Evolutionary conservation across 495 filamentous ascomycete genomes (phyloP).

Genomic region (Neurospora sp.): DNA sequence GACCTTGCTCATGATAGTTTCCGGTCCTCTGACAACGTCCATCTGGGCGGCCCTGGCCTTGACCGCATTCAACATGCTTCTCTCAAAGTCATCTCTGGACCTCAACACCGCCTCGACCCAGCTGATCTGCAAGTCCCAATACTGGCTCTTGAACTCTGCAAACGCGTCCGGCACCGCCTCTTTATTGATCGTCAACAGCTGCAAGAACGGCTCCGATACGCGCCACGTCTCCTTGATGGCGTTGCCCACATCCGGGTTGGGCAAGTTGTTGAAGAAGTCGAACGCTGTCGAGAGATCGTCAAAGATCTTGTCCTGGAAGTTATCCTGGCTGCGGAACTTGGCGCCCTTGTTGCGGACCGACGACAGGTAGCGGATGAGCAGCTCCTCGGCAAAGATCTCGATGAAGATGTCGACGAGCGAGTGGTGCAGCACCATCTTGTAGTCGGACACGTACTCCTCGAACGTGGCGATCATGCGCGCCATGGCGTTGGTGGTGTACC

Average conservation of each 20-base stretch:
- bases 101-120: slow-evolving; percentile 95
- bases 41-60: slow-evolving; percentile 81
- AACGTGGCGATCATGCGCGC: slow-evolving; percentile 85
- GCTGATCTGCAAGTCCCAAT: slow-evolving; percentile 89
- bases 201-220: slow-evolving; percentile 70
- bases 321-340: slow-evolving; percentile 75
- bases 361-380: slow-evolving; percentile 77
- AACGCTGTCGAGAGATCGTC: slow-evolving; percentile 83
- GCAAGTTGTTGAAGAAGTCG: slow-evolving; percentile 53
- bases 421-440: slow-evolving; percentile 67
- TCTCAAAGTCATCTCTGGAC: slow-evolving; percentile 84
- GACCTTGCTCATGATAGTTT: slow-evolving; percentile 86
- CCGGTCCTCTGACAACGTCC: slow-evolving; percentile 61
- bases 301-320: slow-evolving; percentile 80
- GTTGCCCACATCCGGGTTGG: slow-evolving; percentile 37
- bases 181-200: slow-evolving; percentile 69
- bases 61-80: slow-evolving; percentile 74
- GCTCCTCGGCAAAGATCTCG: slow-evolving; percentile 83
- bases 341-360: slow-evolving; percentile 80
- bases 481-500: slow-evolving; percentile 77
- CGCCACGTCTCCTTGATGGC: slow-evolving; percentile 83
- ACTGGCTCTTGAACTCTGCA: slow-evolving; percentile 68
- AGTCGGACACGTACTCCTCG: slow-evolving; percentile 86
- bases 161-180: slow-evolving; percentile 62
- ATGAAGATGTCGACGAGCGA: slow-evolving; percentile 79